Base-by-base conservation (phyloP, 2,329 filamentous ascomycete species). In the Aspergillus sp. region DNA sequence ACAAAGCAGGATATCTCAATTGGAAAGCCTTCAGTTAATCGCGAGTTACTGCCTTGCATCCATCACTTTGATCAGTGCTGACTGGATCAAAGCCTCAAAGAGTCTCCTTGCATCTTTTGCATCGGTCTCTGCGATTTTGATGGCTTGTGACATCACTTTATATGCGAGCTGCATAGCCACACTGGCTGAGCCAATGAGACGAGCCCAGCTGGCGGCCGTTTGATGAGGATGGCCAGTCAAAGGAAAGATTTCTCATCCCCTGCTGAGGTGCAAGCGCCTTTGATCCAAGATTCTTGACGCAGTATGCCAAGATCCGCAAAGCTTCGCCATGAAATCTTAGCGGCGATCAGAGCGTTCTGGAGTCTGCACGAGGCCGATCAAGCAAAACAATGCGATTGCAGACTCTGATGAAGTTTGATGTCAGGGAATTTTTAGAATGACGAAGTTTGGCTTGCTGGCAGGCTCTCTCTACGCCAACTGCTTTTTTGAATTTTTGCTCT, bases 251-350 rank as follows among this genome's bases (percentile, higher is more conserved):
- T 46, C 8, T 25, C 9, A 30, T 41, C 34, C 34, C 34, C 34
- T 41, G 34, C 34, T 38, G 8, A 38, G 34, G 34, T 38, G 34
- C 34, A 38, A 11, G 9, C 34, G 34, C 34, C 11, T 41, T 2
- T 41, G 13, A 41, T 13, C 52, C 52, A 54, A 54, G 52, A 45
- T n/a, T 17, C 8, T 53, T 41, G n/a, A 13, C 22, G n/a, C 25
- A 3, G 48, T 13, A 7, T 53, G 55, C 55, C 55, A 57, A 57
- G 30, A 49, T 50, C 31, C 8, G n/a, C n/a, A 51, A 59, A 54
- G 57, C 57, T 59, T 56, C 38, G 59, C 54, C 54, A 54, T 61
- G 43, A 53, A 61, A 11, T 57, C 59, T 61, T 61, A 53, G 41
- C 59, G 47, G 46, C n/a, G 54, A 50, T 50, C 15, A 57, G 43